Conservation (phyloP, 805 yeast species). For the Barnettozyma vustinii region DNA sequence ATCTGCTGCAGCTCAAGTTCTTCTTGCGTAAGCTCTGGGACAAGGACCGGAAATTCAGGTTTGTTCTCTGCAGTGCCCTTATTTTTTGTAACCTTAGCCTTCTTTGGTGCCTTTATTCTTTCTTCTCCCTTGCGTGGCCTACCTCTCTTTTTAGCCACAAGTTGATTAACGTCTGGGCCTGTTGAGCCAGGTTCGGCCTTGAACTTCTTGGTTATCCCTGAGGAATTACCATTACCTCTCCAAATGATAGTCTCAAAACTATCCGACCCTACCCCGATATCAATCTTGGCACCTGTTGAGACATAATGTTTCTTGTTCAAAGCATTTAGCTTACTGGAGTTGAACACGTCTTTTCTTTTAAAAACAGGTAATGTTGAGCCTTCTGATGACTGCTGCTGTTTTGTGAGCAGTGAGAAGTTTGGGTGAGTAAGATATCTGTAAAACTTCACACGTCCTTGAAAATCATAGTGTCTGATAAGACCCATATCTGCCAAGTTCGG, state of each 20-base stretch:
- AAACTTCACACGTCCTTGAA: constrained; percentile 68
- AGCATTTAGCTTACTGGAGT: constrained; percentile 3
- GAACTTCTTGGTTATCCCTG: constrained; percentile 4
- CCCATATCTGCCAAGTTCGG: constrained; percentile 24
- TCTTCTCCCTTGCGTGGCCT: constrained; percentile 24
- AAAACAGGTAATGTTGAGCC: constrained; percentile 27
- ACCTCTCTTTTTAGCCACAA: constrained; percentile 17
- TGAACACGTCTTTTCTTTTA: background rate
- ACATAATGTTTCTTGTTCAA: constrained; percentile 23
- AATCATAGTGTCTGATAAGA: constrained; percentile 61
- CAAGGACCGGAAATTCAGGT: background rate
- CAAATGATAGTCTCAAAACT: constrained; percentile 11
- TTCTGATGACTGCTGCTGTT: constrained; percentile 18
- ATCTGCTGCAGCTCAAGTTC: background rate
- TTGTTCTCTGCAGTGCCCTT: background rate
- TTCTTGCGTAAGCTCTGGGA: background rate
- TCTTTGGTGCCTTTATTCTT: constrained; percentile 11
- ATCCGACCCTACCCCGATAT: constrained; percentile 3
- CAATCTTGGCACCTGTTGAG: constrained; percentile 20
- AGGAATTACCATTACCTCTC: constrained; percentile 10
- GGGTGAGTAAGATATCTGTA: constrained; percentile 55
- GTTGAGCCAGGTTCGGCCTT: background rate
- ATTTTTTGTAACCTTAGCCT: constrained; percentile 3
- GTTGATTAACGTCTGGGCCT: constrained; percentile 3
- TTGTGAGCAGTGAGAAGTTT: constrained; percentile 31